These are phyloP conservation scores for Paradendryphiella salina DNA, from an alignment of 2,329 filamentous ascomycete genomes.

Conservation along the genomic window DNA sequence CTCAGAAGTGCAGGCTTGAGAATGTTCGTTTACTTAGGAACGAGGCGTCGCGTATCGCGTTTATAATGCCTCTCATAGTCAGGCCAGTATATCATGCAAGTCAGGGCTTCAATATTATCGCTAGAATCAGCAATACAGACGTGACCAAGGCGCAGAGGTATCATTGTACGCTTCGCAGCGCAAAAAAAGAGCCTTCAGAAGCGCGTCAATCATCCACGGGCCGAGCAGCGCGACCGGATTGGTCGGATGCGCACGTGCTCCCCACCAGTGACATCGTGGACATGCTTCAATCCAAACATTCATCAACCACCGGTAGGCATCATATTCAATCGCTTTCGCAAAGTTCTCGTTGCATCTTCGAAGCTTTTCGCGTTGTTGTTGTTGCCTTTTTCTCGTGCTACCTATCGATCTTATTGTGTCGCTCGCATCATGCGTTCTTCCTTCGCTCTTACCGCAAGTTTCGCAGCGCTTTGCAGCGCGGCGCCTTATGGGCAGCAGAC, in stretches of 20 bases:
- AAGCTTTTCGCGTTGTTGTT: neutral
- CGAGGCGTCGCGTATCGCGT: neutral
- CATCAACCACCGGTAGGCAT: slow-evolving; percentile 12
- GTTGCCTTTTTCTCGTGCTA: neutral
- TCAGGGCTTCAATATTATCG: neutral
- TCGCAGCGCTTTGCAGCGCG: slow-evolving; percentile 23
- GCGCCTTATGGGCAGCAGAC: slow-evolving; percentile 48
- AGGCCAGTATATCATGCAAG: neutral
- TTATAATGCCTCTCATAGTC: neutral
- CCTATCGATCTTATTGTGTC: neutral
- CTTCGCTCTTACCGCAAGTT: slow-evolving; percentile 20
- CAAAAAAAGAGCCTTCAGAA: neutral
- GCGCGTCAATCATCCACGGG: slow-evolving; percentile 12
- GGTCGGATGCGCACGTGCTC: slow-evolving; percentile 23
- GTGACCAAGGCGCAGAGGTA: neutral
- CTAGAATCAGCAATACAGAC: neutral
- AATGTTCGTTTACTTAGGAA: neutral
- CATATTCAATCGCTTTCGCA: slow-evolving; percentile 6
- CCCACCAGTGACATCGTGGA: slow-evolving; percentile 30
- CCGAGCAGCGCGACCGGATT: slow-evolving; percentile 17
- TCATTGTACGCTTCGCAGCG: neutral
- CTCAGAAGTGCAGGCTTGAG: neutral
- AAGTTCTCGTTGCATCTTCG: neutral
- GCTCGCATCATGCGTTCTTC: slow-evolving; percentile 27
- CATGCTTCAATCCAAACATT: slow-evolving; percentile 12